Percentiles rank a stretch among this genome's conserved stretches.
Conservation (phyloP, 306 rosid species). For the Rosa multiflora region DNA sequence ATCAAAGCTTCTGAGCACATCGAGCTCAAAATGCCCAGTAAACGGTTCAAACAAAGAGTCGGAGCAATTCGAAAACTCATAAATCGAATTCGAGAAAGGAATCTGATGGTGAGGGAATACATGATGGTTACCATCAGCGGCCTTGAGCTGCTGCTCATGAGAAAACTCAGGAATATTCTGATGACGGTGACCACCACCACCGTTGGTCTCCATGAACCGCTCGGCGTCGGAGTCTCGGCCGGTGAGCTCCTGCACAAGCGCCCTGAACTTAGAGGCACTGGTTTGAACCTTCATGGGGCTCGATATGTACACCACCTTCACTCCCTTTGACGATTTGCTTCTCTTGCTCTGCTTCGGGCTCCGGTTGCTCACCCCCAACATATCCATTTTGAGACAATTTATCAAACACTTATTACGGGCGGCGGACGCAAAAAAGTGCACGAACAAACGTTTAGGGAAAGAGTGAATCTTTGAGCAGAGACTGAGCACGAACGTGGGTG, state of each 20-base stretch:
- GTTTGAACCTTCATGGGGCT: constrained; percentile 84
- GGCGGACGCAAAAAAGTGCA: not conserved
- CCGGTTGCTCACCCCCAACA: constrained; percentile 31
- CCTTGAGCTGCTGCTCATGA: constrained; percentile 20
- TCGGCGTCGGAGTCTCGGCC: constrained; percentile 74
- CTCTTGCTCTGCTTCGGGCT: constrained; percentile 33
- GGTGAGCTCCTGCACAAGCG: constrained; percentile 86
- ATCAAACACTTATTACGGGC: not conserved
- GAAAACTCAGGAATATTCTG: constrained; percentile 2
- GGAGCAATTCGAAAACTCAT: not conserved
- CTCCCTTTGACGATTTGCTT: constrained; percentile 34
- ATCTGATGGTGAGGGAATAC: constrained; percentile 5
- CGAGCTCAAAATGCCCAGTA: constrained; percentile 8
- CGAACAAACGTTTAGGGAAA: not conserved
- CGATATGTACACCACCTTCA: constrained; percentile 78
- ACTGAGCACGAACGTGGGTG: not conserved
- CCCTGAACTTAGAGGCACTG: constrained; percentile 72
- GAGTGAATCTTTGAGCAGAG: not conserved
- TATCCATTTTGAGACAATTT: constrained; percentile 16
- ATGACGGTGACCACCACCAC: not conserved
- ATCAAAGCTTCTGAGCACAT: constrained; percentile 16
- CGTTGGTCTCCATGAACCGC: constrained; percentile 40
- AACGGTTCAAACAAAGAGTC: constrained; percentile 16
- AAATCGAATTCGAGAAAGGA: constrained; percentile 15
- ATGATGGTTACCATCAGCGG: not conserved